Evolutionary conservation across 306 rosid species (phyloP), one percentile per base, ranked within the genome.

Genomic region (Nissolia schottii): DNA sequence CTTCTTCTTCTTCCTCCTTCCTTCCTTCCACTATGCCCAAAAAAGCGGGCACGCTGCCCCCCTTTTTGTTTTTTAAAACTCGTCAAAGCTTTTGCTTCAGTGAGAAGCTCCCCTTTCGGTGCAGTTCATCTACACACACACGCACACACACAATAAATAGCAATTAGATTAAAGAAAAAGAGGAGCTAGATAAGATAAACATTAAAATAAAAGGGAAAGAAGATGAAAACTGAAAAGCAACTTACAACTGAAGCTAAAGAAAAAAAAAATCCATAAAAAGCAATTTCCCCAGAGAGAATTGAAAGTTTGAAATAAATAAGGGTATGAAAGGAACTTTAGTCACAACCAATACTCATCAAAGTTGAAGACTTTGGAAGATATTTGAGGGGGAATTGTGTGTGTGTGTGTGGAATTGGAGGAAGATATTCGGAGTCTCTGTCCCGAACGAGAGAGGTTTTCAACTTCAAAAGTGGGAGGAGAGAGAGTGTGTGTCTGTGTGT

Each of bases 51-150:
- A 62, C 43, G 38, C 48, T n/a, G n/a, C n/a, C n/a, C 28, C 65
- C 67, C 16, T n/a, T 50, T 19, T 50, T 24, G 74, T 67, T 68
- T 69, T 68, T 69, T 74, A n/a, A 77, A 74, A 64, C 75, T 66
- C 27, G 53, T 16, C 69, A 71, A 49, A 78, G 57, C 85, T 70
- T 73, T 83, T 84, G 87, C 91, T 87, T 92, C 77, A 60, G 82
- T 49, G 66, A 41, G 84, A 92, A 92, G 90, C 84, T 79, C 74
- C 71, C 24, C 85, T 77, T 70, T 73, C 43, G 72, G 70, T 72
- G 79, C 46, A 86, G 82, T 76, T 81, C 76, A 83, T 50, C 64
- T 40, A 70, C 23, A 24, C 14, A 9, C 53, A 75, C 69, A 73
- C 55, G 49, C 45, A 46, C n/a, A n/a, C n/a, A n/a, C n/a, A n/a